Evolutionary conservation across 257 asterid genomes (phyloP).

Genomic region (Coffea canephora): DNA sequence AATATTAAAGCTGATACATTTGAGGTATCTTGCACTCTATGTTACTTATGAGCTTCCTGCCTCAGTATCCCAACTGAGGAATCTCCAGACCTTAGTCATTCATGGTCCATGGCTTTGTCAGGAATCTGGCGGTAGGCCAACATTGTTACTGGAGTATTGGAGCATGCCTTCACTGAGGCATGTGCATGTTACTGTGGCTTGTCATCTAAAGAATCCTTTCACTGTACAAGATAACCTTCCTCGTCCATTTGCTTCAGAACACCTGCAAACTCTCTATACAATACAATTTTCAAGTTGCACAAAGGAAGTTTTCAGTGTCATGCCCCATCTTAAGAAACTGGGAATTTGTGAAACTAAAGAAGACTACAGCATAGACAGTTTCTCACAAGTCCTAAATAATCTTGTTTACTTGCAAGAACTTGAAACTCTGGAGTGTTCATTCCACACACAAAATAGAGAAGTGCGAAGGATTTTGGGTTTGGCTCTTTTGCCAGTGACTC

Average conservation of each 20-base stretch:
- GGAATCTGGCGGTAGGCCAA: neutral
- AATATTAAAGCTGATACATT: constrained; percentile 20
- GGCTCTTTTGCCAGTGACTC: neutral
- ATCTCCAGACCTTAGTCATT: constrained; percentile 32
- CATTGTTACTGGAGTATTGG: constrained; percentile 23
- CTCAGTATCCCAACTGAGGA: constrained; percentile 3
- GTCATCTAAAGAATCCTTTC: too few species aligned
- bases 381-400: too few species aligned
- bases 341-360: too few species aligned
- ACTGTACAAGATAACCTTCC: neutral
- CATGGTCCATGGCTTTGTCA: constrained; percentile 15
- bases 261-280: constrained; percentile 14
- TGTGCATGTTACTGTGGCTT: constrained; percentile 20
- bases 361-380: too few species aligned
- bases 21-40: constrained; percentile 33
- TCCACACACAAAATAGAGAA: too few species aligned
- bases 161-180: constrained; percentile 27
- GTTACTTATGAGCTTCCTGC: constrained; percentile 22
- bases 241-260: neutral
- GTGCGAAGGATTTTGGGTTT: neutral
- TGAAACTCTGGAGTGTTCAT: too few species aligned
- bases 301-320: neutral
- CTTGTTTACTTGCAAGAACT: too few species aligned
- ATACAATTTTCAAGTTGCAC: too few species aligned
- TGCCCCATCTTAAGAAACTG: constrained; percentile 13